These are phyloP conservation scores for Hypholoma sublateritium DNA, from an alignment of 768 basidiomycete genomes.

Conservation along the genomic window DNA sequence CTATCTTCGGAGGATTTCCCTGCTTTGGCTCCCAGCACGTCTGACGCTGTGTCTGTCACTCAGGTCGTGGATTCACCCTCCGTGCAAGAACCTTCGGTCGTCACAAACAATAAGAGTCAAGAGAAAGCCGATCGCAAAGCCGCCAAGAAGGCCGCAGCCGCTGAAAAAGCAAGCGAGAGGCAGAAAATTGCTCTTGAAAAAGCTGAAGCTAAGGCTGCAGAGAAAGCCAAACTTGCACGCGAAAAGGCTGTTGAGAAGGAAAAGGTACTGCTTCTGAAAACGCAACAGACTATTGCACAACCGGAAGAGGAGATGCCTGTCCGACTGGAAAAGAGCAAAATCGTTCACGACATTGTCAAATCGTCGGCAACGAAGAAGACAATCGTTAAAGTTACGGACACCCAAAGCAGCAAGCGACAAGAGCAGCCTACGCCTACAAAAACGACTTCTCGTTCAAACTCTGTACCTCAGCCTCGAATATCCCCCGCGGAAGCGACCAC, in stretches of 20 bases:
- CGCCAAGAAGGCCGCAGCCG: slow-evolving; percentile 62
- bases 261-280: slow-evolving; percentile 30
- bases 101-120: slow-evolving; percentile 39
- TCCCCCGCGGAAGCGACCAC: slow-evolving; percentile 32
- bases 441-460: slow-evolving; percentile 10
- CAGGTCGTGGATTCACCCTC: slow-evolving; percentile 20
- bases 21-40: slow-evolving; percentile 49
- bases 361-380: slow-evolving; percentile 5
- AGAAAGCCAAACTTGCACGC: slow-evolving; percentile 50
- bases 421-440: slow-evolving; percentile 7
- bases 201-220: slow-evolving; percentile 50
- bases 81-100: slow-evolving; percentile 30
- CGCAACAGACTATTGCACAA: slow-evolving; percentile 3
- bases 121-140: slow-evolving; percentile 64
- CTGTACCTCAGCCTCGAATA: slow-evolving; percentile 12
- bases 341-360: slow-evolving; percentile 3
- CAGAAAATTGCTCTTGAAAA: slow-evolving; percentile 59
- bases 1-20: slow-evolving; percentile 79
- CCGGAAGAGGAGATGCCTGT: not conserved
- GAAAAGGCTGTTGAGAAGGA: slow-evolving; percentile 60
- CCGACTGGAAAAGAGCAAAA: slow-evolving; percentile 6
- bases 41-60: slow-evolving; percentile 25
- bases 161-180: slow-evolving; percentile 62
- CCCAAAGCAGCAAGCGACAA: slow-evolving; percentile 7
- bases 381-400: slow-evolving; percentile 8